These are phyloP conservation scores for Agrocybe pediades DNA, from an alignment of 768 basidiomycete genomes.

Conservation along the genomic window DNA sequence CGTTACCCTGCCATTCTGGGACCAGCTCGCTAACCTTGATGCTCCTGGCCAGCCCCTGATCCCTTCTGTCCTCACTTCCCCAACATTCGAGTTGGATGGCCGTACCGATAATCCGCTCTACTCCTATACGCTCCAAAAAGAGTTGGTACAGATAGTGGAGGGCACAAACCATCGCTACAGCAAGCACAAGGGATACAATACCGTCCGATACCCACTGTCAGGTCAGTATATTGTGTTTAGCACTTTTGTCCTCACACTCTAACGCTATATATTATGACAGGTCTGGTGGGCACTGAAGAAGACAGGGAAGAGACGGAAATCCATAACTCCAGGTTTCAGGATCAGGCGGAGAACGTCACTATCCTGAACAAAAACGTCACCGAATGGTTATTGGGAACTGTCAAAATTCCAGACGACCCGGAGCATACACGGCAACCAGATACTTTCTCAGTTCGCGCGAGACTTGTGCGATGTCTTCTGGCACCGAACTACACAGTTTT, in stretches of 20 bases:
- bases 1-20: neutral
- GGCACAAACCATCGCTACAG: neutral
- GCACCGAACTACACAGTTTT: conserved; percentile 2
- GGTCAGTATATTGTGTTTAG: neutral
- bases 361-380: neutral
- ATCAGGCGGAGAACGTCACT: neutral
- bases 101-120: neutral
- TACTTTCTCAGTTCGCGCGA: neutral
- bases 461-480: neutral
- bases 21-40: neutral
- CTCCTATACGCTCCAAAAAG: neutral
- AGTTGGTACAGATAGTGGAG: neutral
- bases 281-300: neutral
- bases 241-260: neutral
- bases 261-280: neutral
- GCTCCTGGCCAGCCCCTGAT: neutral
- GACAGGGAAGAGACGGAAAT: neutral
- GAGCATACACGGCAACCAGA: neutral
- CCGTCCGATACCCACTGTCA: neutral
- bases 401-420: neutral
- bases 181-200: neutral
- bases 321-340: neutral
- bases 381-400: neutral
- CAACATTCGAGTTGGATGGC: neutral
- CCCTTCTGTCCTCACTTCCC: neutral